Base-by-base conservation (phyloP, 345 rosid species). In the Camelina hispida region DNA sequence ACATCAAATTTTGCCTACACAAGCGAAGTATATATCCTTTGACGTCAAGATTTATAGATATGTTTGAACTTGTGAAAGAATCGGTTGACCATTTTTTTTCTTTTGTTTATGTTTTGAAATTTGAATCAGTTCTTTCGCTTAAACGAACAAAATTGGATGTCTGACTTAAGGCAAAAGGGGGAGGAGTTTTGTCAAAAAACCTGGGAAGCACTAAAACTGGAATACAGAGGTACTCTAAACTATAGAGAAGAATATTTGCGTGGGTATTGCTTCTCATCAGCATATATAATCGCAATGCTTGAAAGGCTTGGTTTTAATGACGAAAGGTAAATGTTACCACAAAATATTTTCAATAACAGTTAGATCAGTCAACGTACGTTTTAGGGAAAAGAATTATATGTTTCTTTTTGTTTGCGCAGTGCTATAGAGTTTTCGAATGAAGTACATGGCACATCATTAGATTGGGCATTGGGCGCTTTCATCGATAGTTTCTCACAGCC, bases 401-500 rank as follows among this genome's bases (percentile, higher is more conserved):
- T 28, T 28, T 28, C 30, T 28, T 28, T 28, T 28, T 28, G 30
- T 28, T 28, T 28, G 30, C 30, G 30, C 30, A 28, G 30, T 28
- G 4, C 30, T 28, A 28, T 28, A 28, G 30, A 28, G 30, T 28
- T 74, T 72, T 85, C 87, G 7, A 84, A 76, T 69, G 84, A 82
- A 66, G 37, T 34, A 5, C 37, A 71, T n/a, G 75, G 73, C 55
- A 83, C 82, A 62, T 85, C 95, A 12, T 90, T 93, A 23, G 96
- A 89, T 55, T 91, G 96, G 97, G 89, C 93, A 56, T 47, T 85
- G 63, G 97, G 98, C 47, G 93, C 96, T 70, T 91, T 91, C 81
- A 91, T 89, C 78, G 84, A 84, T 30, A 85, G 79, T 78, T 62
- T 74, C 8, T 76, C 47, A 28, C 42, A 14, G 16, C 16, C 47